Conservation (phyloP, 768 basidiomycete genomes). For the Leccinum variicolor region DNA sequence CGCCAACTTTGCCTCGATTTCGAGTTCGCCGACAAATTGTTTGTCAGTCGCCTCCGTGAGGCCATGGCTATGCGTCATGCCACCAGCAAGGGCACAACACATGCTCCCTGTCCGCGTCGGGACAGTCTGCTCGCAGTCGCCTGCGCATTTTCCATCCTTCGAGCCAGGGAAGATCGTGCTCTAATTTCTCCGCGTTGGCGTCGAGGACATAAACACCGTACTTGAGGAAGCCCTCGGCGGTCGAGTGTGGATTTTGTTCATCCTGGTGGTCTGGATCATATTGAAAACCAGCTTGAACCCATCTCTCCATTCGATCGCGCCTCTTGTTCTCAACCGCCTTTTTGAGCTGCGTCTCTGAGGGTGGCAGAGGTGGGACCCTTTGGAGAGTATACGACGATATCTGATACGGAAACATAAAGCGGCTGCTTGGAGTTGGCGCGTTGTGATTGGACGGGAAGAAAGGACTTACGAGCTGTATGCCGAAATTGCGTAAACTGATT, state of each 20-base stretch:
- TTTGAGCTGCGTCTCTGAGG: conserved; percentile 54
- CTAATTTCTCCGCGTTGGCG: conserved; percentile 23
- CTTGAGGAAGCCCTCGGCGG: conserved; percentile 27
- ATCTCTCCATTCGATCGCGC: conserved; percentile 39
- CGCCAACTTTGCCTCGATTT: conserved; percentile 19
- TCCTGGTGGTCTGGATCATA: conserved; percentile 1
- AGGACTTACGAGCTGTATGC: conserved; percentile 77
- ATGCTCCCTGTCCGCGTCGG: not conserved
- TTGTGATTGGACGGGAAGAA: not conserved
- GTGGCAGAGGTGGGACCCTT: conserved; percentile 54
- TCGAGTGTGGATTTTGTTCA: conserved; percentile 21
- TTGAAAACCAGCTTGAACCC: conserved; percentile 19
- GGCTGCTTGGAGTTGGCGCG: conserved; percentile 43
- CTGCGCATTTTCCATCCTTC: conserved; percentile 26
- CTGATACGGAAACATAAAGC: conserved; percentile 84
- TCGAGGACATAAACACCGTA: conserved; percentile 32
- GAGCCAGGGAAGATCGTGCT: conserved; percentile 30
- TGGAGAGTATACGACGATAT: conserved; percentile 86
- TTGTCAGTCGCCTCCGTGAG: conserved; percentile 34
- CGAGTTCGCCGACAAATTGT: conserved; percentile 18
- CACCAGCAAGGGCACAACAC: not conserved
- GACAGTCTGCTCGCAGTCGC: conserved; percentile 15
- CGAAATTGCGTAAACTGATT: conserved; percentile 83
- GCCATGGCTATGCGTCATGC: conserved; percentile 15
- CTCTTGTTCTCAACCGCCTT: conserved; percentile 59